phyloP scores from a whole-genome alignment of 2,329 filamentous ascomycete species.

The Fusarium gaditjirri region DNA sequence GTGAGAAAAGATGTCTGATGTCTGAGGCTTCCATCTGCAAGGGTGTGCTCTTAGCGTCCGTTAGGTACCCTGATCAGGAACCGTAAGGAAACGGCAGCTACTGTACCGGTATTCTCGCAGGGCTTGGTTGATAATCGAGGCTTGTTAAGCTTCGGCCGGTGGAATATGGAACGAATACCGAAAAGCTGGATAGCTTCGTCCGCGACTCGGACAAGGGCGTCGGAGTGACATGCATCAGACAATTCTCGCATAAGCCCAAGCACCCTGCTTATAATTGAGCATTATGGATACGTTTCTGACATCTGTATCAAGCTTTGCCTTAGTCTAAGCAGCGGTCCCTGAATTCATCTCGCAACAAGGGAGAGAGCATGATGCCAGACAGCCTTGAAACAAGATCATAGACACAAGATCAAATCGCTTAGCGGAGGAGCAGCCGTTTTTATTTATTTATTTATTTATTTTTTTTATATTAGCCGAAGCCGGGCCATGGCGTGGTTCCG shows the following conservation, averaged over 20 bases:
- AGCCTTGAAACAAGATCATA: slow-evolving; percentile 32
- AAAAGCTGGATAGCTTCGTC: neutral
- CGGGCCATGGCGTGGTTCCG: neutral
- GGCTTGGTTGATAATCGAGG: slow-evolving; percentile 9
- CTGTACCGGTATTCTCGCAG: neutral
- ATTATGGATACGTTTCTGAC: neutral
- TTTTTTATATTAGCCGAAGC: slow-evolving; percentile 20
- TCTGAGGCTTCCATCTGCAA: slow-evolving; percentile 11
- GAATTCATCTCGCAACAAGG: slow-evolving; percentile 1
- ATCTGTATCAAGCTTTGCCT: neutral
- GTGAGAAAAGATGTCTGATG: slow-evolving; percentile 18
- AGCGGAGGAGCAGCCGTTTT: slow-evolving; percentile 20
- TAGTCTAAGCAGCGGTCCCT: neutral
- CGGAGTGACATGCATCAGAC: neutral
- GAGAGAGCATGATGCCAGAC: slow-evolving; percentile 8
- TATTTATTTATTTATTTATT: no score
- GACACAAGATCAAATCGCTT: slow-evolving; percentile 15
- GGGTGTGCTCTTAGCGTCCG: slow-evolving; percentile 31
- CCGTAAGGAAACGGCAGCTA: slow-evolving; percentile 34
- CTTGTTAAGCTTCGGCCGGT: slow-evolving; percentile 15
- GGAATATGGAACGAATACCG: neutral
- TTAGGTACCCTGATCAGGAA: slow-evolving; percentile 17
- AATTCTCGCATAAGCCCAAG: slow-evolving; percentile 13
- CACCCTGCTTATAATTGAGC: neutral
- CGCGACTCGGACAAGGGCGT: neutral